Conservation (phyloP, 164 flowering plant genomes). For the Cinnamomum micranthum region DNA sequence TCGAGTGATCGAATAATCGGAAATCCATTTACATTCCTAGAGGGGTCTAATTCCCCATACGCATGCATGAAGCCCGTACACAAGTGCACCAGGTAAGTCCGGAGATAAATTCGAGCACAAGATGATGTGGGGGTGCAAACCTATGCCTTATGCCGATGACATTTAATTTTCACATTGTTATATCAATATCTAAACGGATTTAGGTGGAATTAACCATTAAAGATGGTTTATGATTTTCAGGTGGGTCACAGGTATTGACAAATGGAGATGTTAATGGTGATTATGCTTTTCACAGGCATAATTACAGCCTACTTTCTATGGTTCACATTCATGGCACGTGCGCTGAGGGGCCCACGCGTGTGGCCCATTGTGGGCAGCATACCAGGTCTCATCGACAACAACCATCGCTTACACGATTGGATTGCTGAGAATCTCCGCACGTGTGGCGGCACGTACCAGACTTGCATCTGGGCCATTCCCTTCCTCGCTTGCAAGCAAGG, state of each 20-base stretch:
- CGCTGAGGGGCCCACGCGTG: conserved; percentile 39
- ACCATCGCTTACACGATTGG: conserved; percentile 63
- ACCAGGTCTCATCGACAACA: conserved; percentile 46
- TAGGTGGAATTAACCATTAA: no score
- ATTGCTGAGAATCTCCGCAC: conserved; percentile 60
- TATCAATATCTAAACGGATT: no score
- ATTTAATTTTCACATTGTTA: no score
- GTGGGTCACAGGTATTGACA: not conserved
- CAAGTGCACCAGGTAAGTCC: no score
- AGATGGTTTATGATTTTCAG: no score
- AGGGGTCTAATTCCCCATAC: no score
- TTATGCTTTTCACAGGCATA: conserved; percentile 20
- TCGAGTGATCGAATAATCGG: no score
- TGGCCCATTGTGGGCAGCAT: conserved; percentile 57
- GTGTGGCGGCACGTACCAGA: conserved; percentile 65
- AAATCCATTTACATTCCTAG: no score
- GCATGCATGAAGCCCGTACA: no score
- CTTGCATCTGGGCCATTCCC: conserved; percentile 54
- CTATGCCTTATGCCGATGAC: no score
- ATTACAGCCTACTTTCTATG: conserved; percentile 42
- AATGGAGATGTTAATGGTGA: conserved; percentile 37
- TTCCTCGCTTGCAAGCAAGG: conserved; percentile 53
- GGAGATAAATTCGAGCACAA: no score
- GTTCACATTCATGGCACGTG: conserved; percentile 36
- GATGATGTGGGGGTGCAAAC: no score